Evolutionary conservation across 352 stramenopile species (phyloP).

Genomic region (Phytophthora lateralis): DNA sequence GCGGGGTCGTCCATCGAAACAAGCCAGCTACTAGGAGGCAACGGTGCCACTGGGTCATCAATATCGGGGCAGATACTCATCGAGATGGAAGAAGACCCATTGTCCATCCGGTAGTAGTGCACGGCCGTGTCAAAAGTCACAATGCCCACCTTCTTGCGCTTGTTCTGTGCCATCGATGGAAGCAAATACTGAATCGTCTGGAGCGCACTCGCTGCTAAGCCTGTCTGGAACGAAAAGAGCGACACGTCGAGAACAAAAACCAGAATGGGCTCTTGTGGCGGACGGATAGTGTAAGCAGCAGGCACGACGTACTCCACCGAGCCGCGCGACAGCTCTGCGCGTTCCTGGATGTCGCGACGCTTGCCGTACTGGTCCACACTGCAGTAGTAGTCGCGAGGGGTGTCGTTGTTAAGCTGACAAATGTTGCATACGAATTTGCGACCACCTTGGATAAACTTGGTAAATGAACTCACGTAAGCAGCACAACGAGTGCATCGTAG

Average conservation of each 20-base stretch:
- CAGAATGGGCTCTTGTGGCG: conserved; percentile 85
- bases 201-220: conserved; percentile 60
- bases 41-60: conserved; percentile 74
- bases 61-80: conserved; percentile 82
- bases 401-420: conserved; percentile 85
- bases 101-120: conserved; percentile 89
- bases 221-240: conserved; percentile 82
- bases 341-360: conserved; percentile 80
- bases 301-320: conserved; percentile 90
- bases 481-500: conserved; percentile 85
- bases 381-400: conserved; percentile 88
- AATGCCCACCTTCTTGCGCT: conserved; percentile 89
- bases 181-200: conserved; percentile 84
- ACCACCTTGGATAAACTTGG: conserved; percentile 84
- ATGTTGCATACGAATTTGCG: conserved; percentile 92
- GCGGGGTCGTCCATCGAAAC: conserved; percentile 84
- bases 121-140: conserved; percentile 85
- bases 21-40: conserved; percentile 80
- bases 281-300: conserved; percentile 79
- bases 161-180: conserved; percentile 75
- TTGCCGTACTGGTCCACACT: conserved; percentile 86
- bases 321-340: conserved; percentile 77
- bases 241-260: conserved; percentile 91
- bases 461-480: conserved; percentile 90
- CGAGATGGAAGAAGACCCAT: conserved; percentile 58